Evolutionary conservation across 2,329 filamentous ascomycete genomes (phyloP).

Genomic region (Lachnellula suecica): DNA sequence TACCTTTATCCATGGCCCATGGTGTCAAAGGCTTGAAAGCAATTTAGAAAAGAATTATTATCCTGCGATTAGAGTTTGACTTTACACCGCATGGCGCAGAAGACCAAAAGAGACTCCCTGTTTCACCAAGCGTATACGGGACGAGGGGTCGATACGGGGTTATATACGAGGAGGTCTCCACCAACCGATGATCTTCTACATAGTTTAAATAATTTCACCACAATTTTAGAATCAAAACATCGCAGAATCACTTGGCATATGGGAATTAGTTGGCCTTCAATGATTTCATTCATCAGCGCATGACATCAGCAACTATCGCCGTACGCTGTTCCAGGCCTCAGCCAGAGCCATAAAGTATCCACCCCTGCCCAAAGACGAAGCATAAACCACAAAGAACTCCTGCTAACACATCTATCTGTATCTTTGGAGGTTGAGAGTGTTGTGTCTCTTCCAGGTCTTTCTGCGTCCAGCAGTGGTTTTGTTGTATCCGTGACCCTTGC

Average conservation of each 20-base stretch:
- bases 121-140: constrained; percentile 10
- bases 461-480: constrained; percentile 95
- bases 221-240: no score
- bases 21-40: neutral
- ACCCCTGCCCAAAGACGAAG: constrained; percentile 18
- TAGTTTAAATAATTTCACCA: no score
- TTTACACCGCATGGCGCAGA: constrained; percentile 8
- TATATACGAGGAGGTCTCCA: constrained; percentile 12
- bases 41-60: neutral
- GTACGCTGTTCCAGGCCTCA: constrained; percentile 20
- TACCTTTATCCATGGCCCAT: constrained; percentile 6
- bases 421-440: constrained; percentile 98
- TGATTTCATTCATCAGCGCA: constrained; percentile 21
- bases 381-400: constrained; percentile 26
- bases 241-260: neutral
- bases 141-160: neutral
- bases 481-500: constrained; percentile 99
- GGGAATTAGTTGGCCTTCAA: neutral
- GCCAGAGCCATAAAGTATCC: constrained; percentile 26
- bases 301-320: constrained; percentile 22
- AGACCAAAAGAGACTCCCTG: neutral
- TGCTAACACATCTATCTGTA: constrained; percentile 68
- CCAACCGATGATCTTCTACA: no score
- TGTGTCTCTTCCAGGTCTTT: constrained; percentile 99
- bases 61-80: neutral